Percentiles rank a stretch among this genome's conserved stretches.
These are phyloP conservation scores for Penicillium nucicola DNA, from an alignment of 495 filamentous ascomycete species.

Conservation along the genomic window DNA sequence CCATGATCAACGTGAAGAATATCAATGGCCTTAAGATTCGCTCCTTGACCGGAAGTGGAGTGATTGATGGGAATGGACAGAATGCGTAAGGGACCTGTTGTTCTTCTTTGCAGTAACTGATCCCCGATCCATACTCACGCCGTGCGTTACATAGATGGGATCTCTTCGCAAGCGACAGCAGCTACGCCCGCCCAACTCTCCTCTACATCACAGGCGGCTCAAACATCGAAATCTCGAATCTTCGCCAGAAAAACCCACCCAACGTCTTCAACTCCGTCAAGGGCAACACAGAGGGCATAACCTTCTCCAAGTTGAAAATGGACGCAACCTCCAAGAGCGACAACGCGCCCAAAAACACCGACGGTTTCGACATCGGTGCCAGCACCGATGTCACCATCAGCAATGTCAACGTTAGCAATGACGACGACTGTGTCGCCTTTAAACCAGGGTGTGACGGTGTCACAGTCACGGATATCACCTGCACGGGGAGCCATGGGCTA, in stretches of 20 bases:
- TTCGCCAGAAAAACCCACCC: constrained; percentile 39
- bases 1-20: constrained; percentile 34
- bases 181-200: constrained; percentile 37
- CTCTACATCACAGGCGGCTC: constrained; percentile 38
- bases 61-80: constrained; percentile 48
- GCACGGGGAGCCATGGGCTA: constrained; percentile 42
- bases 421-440: constrained; percentile 48
- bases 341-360: constrained; percentile 40
- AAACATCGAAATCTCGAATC: constrained; percentile 28
- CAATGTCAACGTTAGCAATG: constrained; percentile 34
- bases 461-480: constrained; percentile 33
- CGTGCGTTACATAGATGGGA: constrained; percentile 33
- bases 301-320: constrained; percentile 31
- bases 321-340: constrained; percentile 32
- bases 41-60: constrained; percentile 36
- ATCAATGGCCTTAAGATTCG: constrained; percentile 34
- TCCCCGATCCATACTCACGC: neutral
- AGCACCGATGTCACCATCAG: constrained; percentile 37
- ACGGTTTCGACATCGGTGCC: constrained; percentile 45
- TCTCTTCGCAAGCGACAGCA: constrained; percentile 32
- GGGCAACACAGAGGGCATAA: constrained; percentile 28
- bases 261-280: constrained; percentile 43
- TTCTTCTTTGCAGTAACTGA: neutral
- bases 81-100: constrained; percentile 19
- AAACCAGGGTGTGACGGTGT: constrained; percentile 40